A percentile compares a stretch with the other conserved stretches of the same genome.
Conservation (phyloP, 116 monocot genomes). For the Zostera marina region DNA sequence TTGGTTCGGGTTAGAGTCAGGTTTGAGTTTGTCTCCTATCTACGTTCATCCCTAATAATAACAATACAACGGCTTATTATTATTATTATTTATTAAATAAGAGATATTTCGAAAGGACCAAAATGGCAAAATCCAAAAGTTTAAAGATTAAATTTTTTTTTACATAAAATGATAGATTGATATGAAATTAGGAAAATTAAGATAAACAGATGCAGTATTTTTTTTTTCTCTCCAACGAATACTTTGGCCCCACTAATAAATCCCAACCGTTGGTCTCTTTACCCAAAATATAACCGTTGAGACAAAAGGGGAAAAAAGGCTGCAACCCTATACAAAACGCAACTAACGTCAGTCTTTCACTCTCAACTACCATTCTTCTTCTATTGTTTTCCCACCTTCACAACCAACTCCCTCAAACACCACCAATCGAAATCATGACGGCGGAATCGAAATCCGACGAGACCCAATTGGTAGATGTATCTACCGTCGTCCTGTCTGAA, state of each 20-base stretch:
- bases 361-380: no score
- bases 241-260: neutral
- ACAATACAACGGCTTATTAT: no score
- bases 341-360: neutral
- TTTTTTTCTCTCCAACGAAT: slow-evolving; percentile 1
- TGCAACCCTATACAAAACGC: neutral
- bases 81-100: no score
- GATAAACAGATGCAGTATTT: no score
- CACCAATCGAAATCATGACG: neutral
- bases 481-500: neutral
- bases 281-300: slow-evolving; percentile 1
- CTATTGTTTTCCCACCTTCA: neutral
- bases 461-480: neutral
- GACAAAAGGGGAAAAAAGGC: neutral
- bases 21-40: no score
- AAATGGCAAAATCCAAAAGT: no score
- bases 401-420: neutral
- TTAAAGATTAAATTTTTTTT: no score
- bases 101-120: no score
- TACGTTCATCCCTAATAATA: no score
- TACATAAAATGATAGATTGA: no score
- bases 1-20: no score
- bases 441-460: neutral
- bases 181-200: no score
- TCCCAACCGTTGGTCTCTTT: neutral